A percentile compares a stretch with the other conserved stretches of the same genome.
These are phyloP conservation scores for Podaxis carcinomalis DNA, from an alignment of 768 basidiomycete genomes.

Conservation along the genomic window DNA sequence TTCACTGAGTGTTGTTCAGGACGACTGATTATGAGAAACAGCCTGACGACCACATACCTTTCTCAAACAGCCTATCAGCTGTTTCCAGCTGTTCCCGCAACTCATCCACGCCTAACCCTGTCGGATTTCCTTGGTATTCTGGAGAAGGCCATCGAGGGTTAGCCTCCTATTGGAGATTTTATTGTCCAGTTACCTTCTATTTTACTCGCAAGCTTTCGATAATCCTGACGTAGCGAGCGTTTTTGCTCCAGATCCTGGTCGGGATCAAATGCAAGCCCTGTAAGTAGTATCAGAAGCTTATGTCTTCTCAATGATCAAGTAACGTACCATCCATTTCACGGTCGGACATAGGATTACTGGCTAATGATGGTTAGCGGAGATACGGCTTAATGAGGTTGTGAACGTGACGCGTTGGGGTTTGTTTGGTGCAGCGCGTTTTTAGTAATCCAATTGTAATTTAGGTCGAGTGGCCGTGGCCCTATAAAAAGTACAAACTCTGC, in stretches of 20 bases:
- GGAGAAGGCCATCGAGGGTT: not conserved
- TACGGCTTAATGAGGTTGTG: not conserved
- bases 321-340: conserved; percentile 24
- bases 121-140: conserved; percentile 49
- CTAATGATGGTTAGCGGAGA: not conserved
- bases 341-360: conserved; percentile 24
- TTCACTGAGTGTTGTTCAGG: conserved; percentile 43
- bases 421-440: conserved; percentile 22
- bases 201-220: conserved; percentile 59
- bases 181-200: conserved; percentile 56
- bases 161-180: not conserved
- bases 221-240: conserved; percentile 67
- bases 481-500: too few species aligned
- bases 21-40: not conserved
- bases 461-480: not conserved
- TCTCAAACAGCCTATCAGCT: conserved; percentile 60
- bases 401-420: conserved; percentile 30
- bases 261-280: conserved; percentile 63
- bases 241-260: conserved; percentile 83
- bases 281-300: not conserved
- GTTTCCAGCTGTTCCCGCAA: conserved; percentile 51
- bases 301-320: not conserved
- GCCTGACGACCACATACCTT: conserved; percentile 37
- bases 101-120: conserved; percentile 52
- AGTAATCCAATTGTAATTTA: not conserved